phyloP scores from a whole-genome alignment of 371 early-diverging fungal species.

The Blyttiomyces sp. region DNA sequence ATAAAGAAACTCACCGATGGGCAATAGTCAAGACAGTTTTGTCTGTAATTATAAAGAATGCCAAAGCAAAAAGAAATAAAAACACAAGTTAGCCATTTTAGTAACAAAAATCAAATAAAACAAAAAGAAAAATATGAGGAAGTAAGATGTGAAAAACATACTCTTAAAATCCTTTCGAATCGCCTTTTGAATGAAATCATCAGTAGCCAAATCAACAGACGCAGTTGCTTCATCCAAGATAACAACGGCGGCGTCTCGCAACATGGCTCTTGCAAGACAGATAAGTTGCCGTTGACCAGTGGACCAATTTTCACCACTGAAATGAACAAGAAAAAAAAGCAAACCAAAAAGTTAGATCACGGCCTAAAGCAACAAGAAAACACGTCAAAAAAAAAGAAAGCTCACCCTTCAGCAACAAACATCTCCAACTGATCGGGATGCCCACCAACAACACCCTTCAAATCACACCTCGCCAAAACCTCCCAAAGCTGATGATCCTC shows the following conservation, averaged over 20 bases:
- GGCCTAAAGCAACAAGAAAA: neutral
- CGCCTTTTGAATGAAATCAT: constrained; percentile 57
- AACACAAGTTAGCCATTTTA: too few species aligned
- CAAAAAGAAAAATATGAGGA: too few species aligned
- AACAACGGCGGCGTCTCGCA: constrained; percentile 50
- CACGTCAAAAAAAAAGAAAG: neutral
- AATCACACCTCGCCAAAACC: constrained; percentile 19
- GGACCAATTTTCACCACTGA: constrained; percentile 32
- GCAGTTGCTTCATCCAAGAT: constrained; percentile 80
- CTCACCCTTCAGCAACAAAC: constrained; percentile 12
- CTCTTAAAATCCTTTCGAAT: constrained; percentile 56
- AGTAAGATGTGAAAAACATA: too few species aligned
- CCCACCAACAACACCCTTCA: constrained; percentile 16
- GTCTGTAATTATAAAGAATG: too few species aligned
- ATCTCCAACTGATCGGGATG: constrained; percentile 13
- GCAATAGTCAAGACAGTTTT: too few species aligned
- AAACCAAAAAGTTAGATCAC: constrained; percentile 50
- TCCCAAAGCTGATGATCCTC: constrained; percentile 59
- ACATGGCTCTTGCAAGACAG: constrained; percentile 80
- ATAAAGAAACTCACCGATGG: too few species aligned
- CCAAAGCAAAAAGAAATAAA: too few species aligned
- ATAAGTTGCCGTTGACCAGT: constrained; percentile 79
- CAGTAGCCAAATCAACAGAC: constrained; percentile 44
- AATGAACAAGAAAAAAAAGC: constrained; percentile 58
- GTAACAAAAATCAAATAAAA: neutral